Evolutionary conservation across 805 yeast genomes (phyloP), one percentile per base, ranked within the genome.

Genomic region (Yarrowia phangngaensis): DNA sequence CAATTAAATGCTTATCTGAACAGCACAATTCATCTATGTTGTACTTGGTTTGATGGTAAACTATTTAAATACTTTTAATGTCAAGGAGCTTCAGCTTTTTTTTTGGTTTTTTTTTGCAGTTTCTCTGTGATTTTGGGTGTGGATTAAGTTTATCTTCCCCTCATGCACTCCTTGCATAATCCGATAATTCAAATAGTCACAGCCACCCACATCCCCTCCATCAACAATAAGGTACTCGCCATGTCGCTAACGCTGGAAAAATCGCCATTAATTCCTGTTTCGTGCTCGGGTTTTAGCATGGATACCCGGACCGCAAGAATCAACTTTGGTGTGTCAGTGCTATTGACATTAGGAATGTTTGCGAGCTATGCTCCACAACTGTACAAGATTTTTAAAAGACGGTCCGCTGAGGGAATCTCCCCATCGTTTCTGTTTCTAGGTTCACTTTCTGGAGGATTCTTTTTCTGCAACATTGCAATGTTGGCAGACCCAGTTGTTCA

Each of bases 281-380:
- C 22, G 6, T 38, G 45, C 24, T 26, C 31, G 11, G 45, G 23
- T 9, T 41, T 20, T 29, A 41, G 15, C 8, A 4, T 41, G 22
- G 48, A 41, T 22, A 41, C 34, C 9, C 20, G 48, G 2, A 41
- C 34, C 12, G 48, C 48, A 5, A 20, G 16, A n/a, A 41, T 41
- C 48, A 75, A 74, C 52, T 74, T 82, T 35, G 56, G 65, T 2
- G 56, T 79, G 8, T 75, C 85, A 20, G 52, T 76, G 0, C 41
- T 69, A 4, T 72, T 86, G 24, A 79, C 87, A 0, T 40, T 75
- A 2, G 95, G 88, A 3, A 84, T 86, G 7, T 75, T 79, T 24
- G 56, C 72, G 8, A 82, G 90, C 33, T 86, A 86, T 60, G 47
- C 80, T 3, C 95, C 95, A 0, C 95, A 86, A 65, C 85, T 82